phyloP scores from a whole-genome alignment of 352 stramenopile species.

The Pilasporangium apinafurcum region DNA sequence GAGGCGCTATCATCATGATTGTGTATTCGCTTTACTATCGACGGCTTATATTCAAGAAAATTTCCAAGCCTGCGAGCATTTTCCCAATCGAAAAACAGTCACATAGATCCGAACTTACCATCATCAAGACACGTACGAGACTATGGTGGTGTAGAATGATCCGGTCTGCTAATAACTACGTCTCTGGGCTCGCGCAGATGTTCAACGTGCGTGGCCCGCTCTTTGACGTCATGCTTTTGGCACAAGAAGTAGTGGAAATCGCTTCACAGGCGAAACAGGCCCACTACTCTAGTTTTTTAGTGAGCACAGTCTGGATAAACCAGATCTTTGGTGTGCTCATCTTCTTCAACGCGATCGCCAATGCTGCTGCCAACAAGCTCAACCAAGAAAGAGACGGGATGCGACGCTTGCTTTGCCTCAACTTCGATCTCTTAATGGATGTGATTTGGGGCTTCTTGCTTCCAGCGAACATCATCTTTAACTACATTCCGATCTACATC shows the following conservation, averaged over 20 bases:
- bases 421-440: conserved; percentile 15
- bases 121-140: too few species aligned
- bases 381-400: conserved; percentile 12
- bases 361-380: conserved; percentile 13
- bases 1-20: conserved; percentile 16
- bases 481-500: conserved; percentile 19
- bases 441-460: conserved; percentile 19
- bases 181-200: conserved; percentile 5
- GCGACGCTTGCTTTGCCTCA: conserved; percentile 14
- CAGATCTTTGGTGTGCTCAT: conserved; percentile 20
- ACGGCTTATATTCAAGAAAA: conserved; percentile 10
- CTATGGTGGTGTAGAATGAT: neutral
- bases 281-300: conserved; percentile 18
- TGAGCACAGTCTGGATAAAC: conserved; percentile 27
- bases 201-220: conserved; percentile 12
- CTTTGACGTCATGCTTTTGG: conserved; percentile 17
- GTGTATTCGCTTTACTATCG: conserved; percentile 19
- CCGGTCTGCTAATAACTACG: neutral
- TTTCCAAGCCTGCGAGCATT: conserved; percentile 4
- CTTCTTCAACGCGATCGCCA: conserved; percentile 20
- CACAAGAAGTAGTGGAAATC: conserved; percentile 17
- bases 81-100: too few species aligned
- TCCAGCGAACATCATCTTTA: conserved; percentile 18
- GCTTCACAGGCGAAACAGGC: conserved; percentile 19
- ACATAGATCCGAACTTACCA: neutral